Conservation (phyloP, 148 eudicot species). For the Chenopodium berlandieri region DNA sequence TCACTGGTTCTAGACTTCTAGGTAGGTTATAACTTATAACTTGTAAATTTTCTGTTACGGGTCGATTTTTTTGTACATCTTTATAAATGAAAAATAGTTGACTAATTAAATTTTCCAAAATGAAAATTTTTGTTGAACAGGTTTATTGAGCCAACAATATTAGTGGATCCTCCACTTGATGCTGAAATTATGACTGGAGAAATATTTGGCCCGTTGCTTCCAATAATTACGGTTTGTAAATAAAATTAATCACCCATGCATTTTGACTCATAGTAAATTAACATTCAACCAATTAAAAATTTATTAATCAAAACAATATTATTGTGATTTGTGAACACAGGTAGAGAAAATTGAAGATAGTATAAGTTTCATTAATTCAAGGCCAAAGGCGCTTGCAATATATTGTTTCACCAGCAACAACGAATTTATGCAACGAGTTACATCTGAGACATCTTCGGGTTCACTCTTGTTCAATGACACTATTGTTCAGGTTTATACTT, state of each 20-base stretch:
- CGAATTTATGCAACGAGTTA: conserved; percentile 40
- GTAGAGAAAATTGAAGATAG: conserved; percentile 67
- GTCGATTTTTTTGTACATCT: too few species aligned
- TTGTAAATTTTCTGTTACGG: too few species aligned
- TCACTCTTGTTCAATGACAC: conserved; percentile 69
- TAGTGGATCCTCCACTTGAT: conserved; percentile 75
- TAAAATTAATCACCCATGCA: background rate
- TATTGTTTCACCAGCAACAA: conserved; percentile 68
- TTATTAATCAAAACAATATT: too few species aligned
- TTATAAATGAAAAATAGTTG: too few species aligned
- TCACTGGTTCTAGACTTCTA: too few species aligned
- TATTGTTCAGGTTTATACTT: conserved; percentile 56
- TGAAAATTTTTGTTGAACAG: conserved; percentile 26
- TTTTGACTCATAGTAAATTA: background rate
- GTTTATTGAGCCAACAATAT: conserved; percentile 77
- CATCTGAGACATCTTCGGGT: conserved; percentile 72
- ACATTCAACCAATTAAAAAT: background rate
- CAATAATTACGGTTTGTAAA: conserved; percentile 61
- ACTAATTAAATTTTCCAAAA: too few species aligned
- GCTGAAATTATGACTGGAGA: conserved; percentile 82
- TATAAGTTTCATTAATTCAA: conserved; percentile 55
- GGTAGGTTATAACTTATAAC: too few species aligned
- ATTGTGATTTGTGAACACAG: conserved; percentile 34
- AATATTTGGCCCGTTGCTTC: conserved; percentile 95
- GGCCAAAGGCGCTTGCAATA: conserved; percentile 66